A percentile compares a stretch with the other conserved stretches of the same genome.
Evolutionary conservation across 2,329 filamentous ascomycete species (phyloP).

Genomic region (Fusarium veterinarium): DNA sequence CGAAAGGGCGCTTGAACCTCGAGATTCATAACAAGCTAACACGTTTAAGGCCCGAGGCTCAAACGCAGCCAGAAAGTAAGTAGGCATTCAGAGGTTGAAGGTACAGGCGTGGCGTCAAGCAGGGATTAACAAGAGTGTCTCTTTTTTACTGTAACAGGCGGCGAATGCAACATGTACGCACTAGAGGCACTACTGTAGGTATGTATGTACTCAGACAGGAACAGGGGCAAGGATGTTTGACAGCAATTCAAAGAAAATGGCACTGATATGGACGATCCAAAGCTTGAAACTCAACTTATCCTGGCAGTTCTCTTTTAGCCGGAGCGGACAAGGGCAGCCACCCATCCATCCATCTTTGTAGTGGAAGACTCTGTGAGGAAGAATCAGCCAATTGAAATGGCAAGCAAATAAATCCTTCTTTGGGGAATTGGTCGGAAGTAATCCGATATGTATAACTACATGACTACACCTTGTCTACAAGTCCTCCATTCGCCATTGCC

Average conservation of each 20-base stretch:
- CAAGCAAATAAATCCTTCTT: not conserved
- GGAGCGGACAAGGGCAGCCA: conserved; percentile 10
- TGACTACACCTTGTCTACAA: conserved; percentile 1
- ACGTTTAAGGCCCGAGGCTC: conserved; percentile 21
- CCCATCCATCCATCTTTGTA: conserved; percentile 21
- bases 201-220: not conserved
- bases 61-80: conserved; percentile 6
- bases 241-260: conserved; percentile 2
- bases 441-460: conserved; percentile 9
- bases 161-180: conserved; percentile 5
- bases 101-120: not conserved
- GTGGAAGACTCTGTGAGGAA: not conserved
- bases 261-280: conserved; percentile 3
- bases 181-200: not conserved
- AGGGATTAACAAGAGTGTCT: conserved; percentile 17
- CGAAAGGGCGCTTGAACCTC: conserved; percentile 16
- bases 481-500: not conserved
- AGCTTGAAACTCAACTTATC: not conserved
- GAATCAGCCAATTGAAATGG: conserved; percentile 5
- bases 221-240: conserved; percentile 23
- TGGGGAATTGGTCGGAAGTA: conserved; percentile 8
- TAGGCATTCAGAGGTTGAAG: not conserved
- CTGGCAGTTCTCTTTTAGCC: conserved; percentile 1
- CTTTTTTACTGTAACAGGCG: conserved; percentile 7
- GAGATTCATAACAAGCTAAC: conserved; percentile 24